Evolutionary conservation across 2,329 filamentous ascomycete genomes (phyloP).

Genomic region (Botrytis paeoniae): DNA sequence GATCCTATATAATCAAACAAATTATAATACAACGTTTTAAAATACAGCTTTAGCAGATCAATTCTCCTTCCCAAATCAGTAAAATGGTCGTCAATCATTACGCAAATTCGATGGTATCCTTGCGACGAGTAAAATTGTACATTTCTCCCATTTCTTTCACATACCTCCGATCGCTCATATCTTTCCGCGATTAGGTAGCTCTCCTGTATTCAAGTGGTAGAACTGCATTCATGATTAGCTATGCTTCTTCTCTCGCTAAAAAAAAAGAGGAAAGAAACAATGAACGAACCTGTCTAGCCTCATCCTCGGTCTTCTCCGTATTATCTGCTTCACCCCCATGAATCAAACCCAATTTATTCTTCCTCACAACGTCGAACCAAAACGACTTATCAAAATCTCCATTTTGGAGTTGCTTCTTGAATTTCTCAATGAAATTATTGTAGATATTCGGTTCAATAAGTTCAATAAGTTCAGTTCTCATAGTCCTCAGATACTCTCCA

Average conservation of each 20-base stretch:
- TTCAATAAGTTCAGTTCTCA: slow-evolving; percentile 73
- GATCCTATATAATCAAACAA: not conserved
- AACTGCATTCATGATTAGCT: slow-evolving; percentile 13
- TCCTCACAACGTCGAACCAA: slow-evolving; percentile 68
- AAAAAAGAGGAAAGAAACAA: not conserved
- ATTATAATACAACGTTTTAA: not conserved
- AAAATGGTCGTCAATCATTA: not conserved
- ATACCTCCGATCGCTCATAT: not conserved
- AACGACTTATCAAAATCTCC: slow-evolving; percentile 73
- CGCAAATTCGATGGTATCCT: not conserved
- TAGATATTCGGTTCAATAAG: slow-evolving; percentile 74
- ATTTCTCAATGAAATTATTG: slow-evolving; percentile 66
- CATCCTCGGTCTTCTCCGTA: slow-evolving; percentile 65
- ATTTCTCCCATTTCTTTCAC: not conserved
- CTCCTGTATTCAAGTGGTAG: not conserved
- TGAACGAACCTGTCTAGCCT: slow-evolving; percentile 47
- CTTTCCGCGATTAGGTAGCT: not conserved
- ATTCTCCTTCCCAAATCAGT: not conserved
- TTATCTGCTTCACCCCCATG: slow-evolving; percentile 58
- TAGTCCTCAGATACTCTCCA: slow-evolving; percentile 70
- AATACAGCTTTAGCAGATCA: not conserved
- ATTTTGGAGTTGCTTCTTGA: slow-evolving; percentile 70
- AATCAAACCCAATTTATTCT: slow-evolving; percentile 69
- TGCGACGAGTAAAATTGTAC: not conserved
- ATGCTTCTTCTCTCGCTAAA: not conserved